phyloP scores from a whole-genome alignment of 805 yeast species.

The Saitoella complicata region DNA sequence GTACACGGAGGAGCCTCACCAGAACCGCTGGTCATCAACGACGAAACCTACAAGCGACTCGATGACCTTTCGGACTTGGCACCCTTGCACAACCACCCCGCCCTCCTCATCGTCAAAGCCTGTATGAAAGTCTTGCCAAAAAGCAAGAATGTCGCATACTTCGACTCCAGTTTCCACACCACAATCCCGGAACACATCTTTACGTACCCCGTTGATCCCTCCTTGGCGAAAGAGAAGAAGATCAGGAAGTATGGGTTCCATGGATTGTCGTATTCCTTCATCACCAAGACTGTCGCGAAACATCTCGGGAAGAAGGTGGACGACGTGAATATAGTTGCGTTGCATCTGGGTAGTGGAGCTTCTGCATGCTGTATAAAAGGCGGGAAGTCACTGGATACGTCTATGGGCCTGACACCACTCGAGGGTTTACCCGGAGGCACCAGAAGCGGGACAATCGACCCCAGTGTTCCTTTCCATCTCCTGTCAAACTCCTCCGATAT shows the following conservation, averaged over 20 bases:
- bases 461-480: slow-evolving; percentile 12
- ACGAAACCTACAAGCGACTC: slow-evolving; percentile 9
- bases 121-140: slow-evolving; percentile 5
- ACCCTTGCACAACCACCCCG: slow-evolving; percentile 13
- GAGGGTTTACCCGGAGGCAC: slow-evolving; percentile 15
- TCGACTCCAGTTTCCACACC: slow-evolving; percentile 12
- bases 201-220: slow-evolving; percentile 11
- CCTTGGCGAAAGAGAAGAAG: slow-evolving; percentile 7
- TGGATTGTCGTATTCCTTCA: slow-evolving; percentile 12
- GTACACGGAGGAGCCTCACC: slow-evolving; percentile 12
- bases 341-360: slow-evolving; percentile 14
- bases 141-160: slow-evolving; percentile 11
- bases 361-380: slow-evolving; percentile 11
- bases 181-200: slow-evolving; percentile 9
- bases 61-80: slow-evolving; percentile 13
- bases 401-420: slow-evolving; percentile 14
- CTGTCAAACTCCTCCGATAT: slow-evolving; percentile 10
- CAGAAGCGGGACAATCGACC: slow-evolving; percentile 12
- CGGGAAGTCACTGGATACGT: slow-evolving; percentile 11
- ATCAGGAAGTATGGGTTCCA: slow-evolving; percentile 13
- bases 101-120: slow-evolving; percentile 12
- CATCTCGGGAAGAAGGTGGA: slow-evolving; percentile 1
- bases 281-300: slow-evolving; percentile 4
- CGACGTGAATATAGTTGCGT: slow-evolving; percentile 9
- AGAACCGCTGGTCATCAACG: slow-evolving; percentile 9